These are phyloP conservation scores for Myriosclerotinia curreyana DNA, from an alignment of 2,329 filamentous ascomycete genomes.

Conservation along the genomic window DNA sequence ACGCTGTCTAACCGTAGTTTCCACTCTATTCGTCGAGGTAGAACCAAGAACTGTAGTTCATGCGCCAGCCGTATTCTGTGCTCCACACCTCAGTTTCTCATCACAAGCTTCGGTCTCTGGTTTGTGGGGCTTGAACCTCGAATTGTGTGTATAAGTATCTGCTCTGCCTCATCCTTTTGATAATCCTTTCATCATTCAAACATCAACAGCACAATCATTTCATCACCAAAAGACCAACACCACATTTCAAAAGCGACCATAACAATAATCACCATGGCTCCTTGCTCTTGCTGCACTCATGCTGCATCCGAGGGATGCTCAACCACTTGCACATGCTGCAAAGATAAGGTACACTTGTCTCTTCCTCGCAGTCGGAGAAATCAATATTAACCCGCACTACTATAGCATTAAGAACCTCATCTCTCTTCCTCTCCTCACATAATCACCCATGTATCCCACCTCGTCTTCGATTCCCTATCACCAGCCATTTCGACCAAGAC, in stretches of 20 bases:
- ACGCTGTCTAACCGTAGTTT: background rate
- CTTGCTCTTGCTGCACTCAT: conserved; percentile 17
- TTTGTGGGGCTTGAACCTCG: background rate
- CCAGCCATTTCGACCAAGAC: conserved; percentile 16
- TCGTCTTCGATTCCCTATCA: background rate
- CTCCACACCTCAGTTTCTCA: background rate
- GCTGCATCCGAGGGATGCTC: conserved; percentile 9
- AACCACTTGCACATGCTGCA: conserved; percentile 12
- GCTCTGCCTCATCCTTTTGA: background rate
- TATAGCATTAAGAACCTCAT: conserved; percentile 6
- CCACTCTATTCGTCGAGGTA: conserved; percentile 2
- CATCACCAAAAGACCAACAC: background rate
- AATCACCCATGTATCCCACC: background rate
- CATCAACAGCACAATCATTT: background rate
- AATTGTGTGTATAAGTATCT: conserved; percentile 9
- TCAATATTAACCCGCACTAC: background rate
- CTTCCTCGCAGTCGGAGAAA: background rate
- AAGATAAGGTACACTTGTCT: conserved; percentile 7
- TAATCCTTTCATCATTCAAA: background rate
- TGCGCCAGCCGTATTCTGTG: background rate
- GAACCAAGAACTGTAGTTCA: background rate
- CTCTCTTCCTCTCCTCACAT: background rate
- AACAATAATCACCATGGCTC: conserved; percentile 6
- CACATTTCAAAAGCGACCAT: background rate
- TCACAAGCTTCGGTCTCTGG: background rate